Conservation (phyloP, 805 yeast species). For the Spathaspora passalidarum region DNA sequence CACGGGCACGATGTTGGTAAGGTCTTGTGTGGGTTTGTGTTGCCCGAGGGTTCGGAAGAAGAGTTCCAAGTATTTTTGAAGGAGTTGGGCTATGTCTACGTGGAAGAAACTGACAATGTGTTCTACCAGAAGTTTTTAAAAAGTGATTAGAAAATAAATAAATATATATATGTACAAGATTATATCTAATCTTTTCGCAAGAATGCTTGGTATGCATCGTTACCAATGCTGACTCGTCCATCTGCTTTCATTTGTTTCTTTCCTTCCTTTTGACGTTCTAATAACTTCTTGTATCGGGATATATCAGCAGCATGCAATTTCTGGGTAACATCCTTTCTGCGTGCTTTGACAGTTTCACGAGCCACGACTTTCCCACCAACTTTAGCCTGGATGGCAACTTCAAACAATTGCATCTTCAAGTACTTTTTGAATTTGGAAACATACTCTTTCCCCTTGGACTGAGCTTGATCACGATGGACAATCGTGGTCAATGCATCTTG, state of each 20-base stretch:
- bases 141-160: slow-evolving; percentile 2
- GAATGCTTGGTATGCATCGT: slow-evolving; percentile 88
- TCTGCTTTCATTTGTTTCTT: slow-evolving; percentile 77
- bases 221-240: slow-evolving; percentile 75
- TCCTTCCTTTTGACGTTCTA: slow-evolving; percentile 90
- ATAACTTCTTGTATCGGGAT: slow-evolving; percentile 80
- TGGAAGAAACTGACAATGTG: slow-evolving; percentile 79
- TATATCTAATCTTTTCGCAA: slow-evolving; percentile 37
- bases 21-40: slow-evolving; percentile 84
- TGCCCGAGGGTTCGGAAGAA: slow-evolving; percentile 65
- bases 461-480: slow-evolving; percentile 78
- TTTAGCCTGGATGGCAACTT: slow-evolving; percentile 88
- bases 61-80: slow-evolving; percentile 68
- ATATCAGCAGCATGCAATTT: slow-evolving; percentile 92
- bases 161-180: neutral
- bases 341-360: slow-evolving; percentile 89
- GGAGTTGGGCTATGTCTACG: slow-evolving; percentile 69
- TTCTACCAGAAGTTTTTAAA: slow-evolving; percentile 79
- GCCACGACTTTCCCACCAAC: slow-evolving; percentile 81
- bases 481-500: slow-evolving; percentile 92
- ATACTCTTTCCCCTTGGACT: slow-evolving; percentile 72
- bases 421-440: slow-evolving; percentile 79
- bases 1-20: slow-evolving; percentile 95
- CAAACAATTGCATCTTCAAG: slow-evolving; percentile 79
- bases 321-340: slow-evolving; percentile 92